Base-by-base conservation (phyloP, 441 rosid species). In the Eugenia klotzschiana region DNA sequence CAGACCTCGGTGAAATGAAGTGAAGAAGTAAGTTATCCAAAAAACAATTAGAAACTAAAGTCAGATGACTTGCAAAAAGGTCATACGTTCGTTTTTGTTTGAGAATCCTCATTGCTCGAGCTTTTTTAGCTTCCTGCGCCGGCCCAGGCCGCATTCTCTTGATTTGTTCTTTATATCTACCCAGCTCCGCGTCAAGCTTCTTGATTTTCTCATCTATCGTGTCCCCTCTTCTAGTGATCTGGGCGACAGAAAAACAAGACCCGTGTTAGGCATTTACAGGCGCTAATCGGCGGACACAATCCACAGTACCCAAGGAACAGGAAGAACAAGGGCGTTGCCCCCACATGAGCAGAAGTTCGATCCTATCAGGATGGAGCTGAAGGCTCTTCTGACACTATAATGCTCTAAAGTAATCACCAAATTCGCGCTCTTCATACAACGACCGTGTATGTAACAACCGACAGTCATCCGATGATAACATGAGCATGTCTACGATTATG, bases 151-250 rank as follows among this genome's bases (percentile, higher is more conserved):
- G 88, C 29, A 97, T 95, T 83, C 87, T 95, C 88, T 94, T 94
- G 52, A 96, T 92, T 87, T 94, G 98, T 56, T 95, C 99, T 77
- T 84, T 94, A 87, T 93, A 96, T 89, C 89, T 92, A 80, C 89
- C 87, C 26, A 97, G 94, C 83, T 94, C 98, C 2, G 86, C 90
- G 72, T 97, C 98, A 8, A 97, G 95, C 89, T 83, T 94, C 86
- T 89, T 93, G 43, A 97, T 92, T 92, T 96, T 97, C 7, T 96
- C 99, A 37, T 97, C 99, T 37, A 97, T 95, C 9, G 94, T 86
- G 2, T 97, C 99, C n/a, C 98, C 98, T 88, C 97, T 92, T 90
- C 96, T 92, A 84, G 87, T 93, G 51, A 96, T 92, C 99, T 97
- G 91, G 41, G 72, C 49, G 80, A 18, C 29, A 79, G 49, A n/a